Base-by-base conservation (phyloP, 2,329 filamentous ascomycete species). In the Talaromyces sp. region DNA sequence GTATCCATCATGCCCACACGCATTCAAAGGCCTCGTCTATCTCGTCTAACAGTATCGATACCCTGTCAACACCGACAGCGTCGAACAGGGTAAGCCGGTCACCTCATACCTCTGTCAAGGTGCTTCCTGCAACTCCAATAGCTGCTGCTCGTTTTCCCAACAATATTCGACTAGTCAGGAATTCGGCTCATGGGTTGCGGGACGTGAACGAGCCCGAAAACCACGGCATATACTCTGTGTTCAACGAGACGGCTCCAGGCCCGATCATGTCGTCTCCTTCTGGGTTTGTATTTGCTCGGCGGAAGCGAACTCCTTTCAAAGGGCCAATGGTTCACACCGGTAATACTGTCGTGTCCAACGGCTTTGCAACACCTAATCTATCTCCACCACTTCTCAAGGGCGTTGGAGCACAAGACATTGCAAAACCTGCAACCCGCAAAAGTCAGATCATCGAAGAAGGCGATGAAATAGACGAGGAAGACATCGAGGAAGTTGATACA, bases 1-100 rank as follows among this genome's bases (percentile, higher is more conserved):
- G 90, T 52, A 92, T 98, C 71, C 92, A 94, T 69, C 91, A 93
- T 67, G 89, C 92, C 59, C 90, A 95, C 72, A 88, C 89, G 1
- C 94, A 97, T 74, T 96, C 92, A 27, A 98, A 98, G 76, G 92
- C 95, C 0, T 96, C 91, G 0, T 97, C 92, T 0, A 95, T 92
- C 0, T 96, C 92, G 51, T 96, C 90, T 5, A 89, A 88, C 63
- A 88, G 87, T 27, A 89, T 89, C 0, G 87, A 89, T 4, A 88
- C 89, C 0, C 86, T 86, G 3, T 82, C 85, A 4, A 84, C 87
- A 18, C 89, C 89, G 40, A 89, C 88, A 70, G 89, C 85, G 16
- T 87, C 85, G 1, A 79, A 86, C 56, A 84, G 83, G 51, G 78
- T 84, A 40, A 84, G 85, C 14, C 87, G 90, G 28, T 93, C 89